Evolutionary conservation across 1,284 basidiomycete species (phyloP).

Genomic region (Cutaneotrichosporon sp.): DNA sequence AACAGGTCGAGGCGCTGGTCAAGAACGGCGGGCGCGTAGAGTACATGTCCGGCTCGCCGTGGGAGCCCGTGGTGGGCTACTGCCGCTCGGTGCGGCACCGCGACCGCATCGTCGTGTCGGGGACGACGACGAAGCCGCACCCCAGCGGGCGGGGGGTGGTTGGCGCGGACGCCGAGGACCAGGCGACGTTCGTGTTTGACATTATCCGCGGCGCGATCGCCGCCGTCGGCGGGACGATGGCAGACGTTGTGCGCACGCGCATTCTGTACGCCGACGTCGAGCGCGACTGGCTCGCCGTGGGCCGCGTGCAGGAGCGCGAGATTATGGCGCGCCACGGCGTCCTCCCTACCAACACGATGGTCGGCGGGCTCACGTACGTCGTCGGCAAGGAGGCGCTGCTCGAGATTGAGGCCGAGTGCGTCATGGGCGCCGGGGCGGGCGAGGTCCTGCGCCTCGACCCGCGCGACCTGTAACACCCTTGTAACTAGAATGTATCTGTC

Average conservation of each 20-base stretch:
- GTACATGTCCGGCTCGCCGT: constrained; percentile 12
- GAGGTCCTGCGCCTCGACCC: constrained; percentile 4
- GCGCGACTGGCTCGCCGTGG: constrained; percentile 17
- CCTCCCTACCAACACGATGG: constrained; percentile 25
- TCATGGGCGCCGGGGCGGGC: constrained; percentile 10
- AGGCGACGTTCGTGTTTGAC: constrained; percentile 23
- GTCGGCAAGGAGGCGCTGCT: constrained; percentile 19
- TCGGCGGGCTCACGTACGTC: constrained; percentile 20
- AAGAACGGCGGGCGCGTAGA: constrained; percentile 11
- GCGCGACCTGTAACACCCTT: not conserved
- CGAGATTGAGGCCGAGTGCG: constrained; percentile 28
- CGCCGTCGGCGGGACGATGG: constrained; percentile 16
- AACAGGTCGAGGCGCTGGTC: constrained; percentile 1
- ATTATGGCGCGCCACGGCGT: constrained; percentile 16
- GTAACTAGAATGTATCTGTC: too few species aligned
- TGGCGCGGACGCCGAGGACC: constrained; percentile 14
- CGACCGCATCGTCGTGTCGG: not conserved
- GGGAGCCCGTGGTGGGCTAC: constrained; percentile 18
- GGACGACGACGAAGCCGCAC: constrained; percentile 13
- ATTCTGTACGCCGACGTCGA: constrained; percentile 19
- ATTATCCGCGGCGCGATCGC: constrained; percentile 23
- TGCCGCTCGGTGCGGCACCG: constrained; percentile 9
- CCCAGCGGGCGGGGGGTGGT: constrained; percentile 14
- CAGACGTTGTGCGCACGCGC: constrained; percentile 24
- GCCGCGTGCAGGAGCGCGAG: constrained; percentile 20